Evolutionary conservation across 805 yeast genomes (phyloP), one percentile per base, ranked within the genome.

Genomic region (Starmera caribaea): DNA sequence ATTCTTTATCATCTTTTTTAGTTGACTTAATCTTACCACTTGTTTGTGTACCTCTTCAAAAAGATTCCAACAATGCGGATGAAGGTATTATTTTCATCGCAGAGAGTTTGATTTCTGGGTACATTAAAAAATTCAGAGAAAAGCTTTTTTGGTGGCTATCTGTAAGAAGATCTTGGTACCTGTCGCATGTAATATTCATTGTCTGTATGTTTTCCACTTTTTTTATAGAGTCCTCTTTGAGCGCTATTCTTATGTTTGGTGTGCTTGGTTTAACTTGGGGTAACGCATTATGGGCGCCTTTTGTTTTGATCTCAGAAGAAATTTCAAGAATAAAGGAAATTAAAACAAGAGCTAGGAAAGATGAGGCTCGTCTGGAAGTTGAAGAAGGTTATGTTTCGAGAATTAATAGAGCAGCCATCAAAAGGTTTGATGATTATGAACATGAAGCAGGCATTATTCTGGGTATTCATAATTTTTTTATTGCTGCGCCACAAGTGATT

Each of bases 211-310:
- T 64, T 6, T 46, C 65, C 1, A 74, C 82, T 0, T 69, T 73
- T 38, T 65, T 66, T 38, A 64, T 75, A 16, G 32, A 48, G 3
- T 57, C 58, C 8, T 71, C 73, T 7, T 39, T 39, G 0, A 59
- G 53, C 11, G 81, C 79, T 1, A 67, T 75, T 8, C 45, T 60
- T 0, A 51, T 77, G 51, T 71, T 77, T 46, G 76, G 66, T 0
- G 48, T 76, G 13, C 52, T 76, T 34, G 84, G 84, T 3, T 58
- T 77, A 16, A 70, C 81, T 0, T 78, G 84, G 84, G 82, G 83
- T 1, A 65, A 65, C 42, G 78, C 81, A 0, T 63, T 75, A 14
- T 78, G 84, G 84, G 76, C 79, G 3, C 84, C 84, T 7, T 78
- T 76, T 54, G 76, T 76, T 1, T 49, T 78, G 31, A 74, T 78